Percentiles rank a stretch among this genome's conserved stretches.
Evolutionary conservation across 805 yeast species (phyloP).

Genomic region (Ogataea angusta): DNA sequence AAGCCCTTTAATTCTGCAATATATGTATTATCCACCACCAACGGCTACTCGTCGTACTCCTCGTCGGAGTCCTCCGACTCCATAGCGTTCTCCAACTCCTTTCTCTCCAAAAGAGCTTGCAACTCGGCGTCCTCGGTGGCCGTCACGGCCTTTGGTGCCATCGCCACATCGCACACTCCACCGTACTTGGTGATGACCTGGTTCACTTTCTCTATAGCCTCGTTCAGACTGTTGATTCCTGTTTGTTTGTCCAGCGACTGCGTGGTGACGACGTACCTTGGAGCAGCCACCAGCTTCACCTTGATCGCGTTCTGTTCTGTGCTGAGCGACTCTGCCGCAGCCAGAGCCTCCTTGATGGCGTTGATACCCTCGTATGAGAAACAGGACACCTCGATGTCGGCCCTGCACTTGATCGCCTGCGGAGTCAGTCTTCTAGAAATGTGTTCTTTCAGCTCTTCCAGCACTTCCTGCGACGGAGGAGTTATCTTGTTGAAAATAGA

Average conservation of each 20-base stretch:
- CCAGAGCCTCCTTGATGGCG: conserved; percentile 87
- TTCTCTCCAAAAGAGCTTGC: conserved; percentile 90
- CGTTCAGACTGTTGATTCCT: conserved; percentile 76
- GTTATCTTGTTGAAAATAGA: conserved; percentile 77
- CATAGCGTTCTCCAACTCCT: conserved; percentile 83
- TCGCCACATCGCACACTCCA: conserved; percentile 87
- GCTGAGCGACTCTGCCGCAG: conserved; percentile 79
- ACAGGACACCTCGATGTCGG: conserved; percentile 98
- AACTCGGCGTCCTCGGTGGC: conserved; percentile 98
- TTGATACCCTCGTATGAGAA: conserved; percentile 97
- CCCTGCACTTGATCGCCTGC: conserved; percentile 95
- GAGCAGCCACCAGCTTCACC: conserved; percentile 96
- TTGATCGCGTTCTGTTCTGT: conserved; percentile 86
- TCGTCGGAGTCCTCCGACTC: conserved; percentile 61
- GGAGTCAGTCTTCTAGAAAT: conserved; percentile 94
- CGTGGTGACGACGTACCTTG: conserved; percentile 88
- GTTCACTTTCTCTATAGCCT: conserved; percentile 75
- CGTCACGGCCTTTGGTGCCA: conserved; percentile 99
- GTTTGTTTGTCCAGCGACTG: conserved; percentile 88
- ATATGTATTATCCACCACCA: conserved; percentile 4
- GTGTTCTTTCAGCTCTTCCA: conserved; percentile 81
- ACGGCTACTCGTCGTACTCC: conserved; percentile 28
- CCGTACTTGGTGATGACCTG: conserved; percentile 68
- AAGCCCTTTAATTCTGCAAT: neutral
- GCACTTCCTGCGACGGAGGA: conserved; percentile 69